A percentile compares a stretch with the other conserved stretches of the same genome.
These are phyloP conservation scores for Penicillium sp. DNA, from an alignment of 2,329 filamentous ascomycete genomes.

Conservation along the genomic window DNA sequence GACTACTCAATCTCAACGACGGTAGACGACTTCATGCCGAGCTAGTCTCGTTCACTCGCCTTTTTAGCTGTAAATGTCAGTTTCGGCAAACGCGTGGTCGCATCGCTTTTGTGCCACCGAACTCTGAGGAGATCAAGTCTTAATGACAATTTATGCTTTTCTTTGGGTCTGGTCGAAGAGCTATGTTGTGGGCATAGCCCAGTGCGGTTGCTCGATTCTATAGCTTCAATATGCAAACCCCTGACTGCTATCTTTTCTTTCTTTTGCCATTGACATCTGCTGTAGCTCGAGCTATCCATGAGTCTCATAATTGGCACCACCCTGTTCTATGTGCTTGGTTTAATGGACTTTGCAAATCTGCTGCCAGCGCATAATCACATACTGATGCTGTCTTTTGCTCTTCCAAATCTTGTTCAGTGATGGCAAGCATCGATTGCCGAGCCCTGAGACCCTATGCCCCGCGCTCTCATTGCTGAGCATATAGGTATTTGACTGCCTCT, in stretches of 20 bases:
- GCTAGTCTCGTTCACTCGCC: background rate
- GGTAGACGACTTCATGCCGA: background rate
- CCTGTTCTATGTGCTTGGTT: background rate
- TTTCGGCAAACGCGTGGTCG: background rate
- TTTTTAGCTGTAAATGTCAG: background rate
- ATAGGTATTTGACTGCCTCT: too few species aligned
- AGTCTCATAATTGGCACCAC: background rate
- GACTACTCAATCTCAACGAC: constrained; percentile 3
- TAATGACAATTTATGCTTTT: background rate
- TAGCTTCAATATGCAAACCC: background rate
- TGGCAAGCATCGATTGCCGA: too few species aligned
- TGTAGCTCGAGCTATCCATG: background rate
- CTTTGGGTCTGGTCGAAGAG: background rate
- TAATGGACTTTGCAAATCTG: too few species aligned
- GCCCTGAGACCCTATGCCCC: too few species aligned
- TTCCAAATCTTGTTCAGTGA: too few species aligned
- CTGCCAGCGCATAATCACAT: too few species aligned
- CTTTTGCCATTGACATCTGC: background rate
- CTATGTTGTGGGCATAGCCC: background rate
- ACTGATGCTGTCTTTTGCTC: too few species aligned
- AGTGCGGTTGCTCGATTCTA: background rate
- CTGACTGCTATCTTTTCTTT: background rate
- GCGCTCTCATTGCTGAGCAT: too few species aligned
- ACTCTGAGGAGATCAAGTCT: background rate
- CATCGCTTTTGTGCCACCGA: background rate